Conservation (phyloP, 1,284 basidiomycete genomes). For the Trichosporon ovoides region DNA sequence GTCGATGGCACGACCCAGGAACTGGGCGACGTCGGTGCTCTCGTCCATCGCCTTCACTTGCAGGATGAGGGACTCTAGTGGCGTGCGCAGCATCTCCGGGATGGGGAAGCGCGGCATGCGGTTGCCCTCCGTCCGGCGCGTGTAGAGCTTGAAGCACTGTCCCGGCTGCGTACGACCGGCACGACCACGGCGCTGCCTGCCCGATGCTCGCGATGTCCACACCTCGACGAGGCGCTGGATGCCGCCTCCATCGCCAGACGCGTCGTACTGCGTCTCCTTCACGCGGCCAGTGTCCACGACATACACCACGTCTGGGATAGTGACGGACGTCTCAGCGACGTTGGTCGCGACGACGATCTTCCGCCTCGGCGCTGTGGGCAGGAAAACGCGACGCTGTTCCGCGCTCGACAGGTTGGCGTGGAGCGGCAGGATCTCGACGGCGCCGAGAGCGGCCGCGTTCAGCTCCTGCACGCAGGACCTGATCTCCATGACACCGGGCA, state of each 20-base stretch:
- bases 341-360: constrained; percentile 89
- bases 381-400: constrained; percentile 81
- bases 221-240: constrained; percentile 72
- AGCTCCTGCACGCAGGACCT: constrained; percentile 71
- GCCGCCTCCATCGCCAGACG: constrained; percentile 65
- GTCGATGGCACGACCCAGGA: constrained; percentile 65
- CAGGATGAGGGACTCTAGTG: constrained; percentile 75
- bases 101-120: constrained; percentile 68
- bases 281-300: constrained; percentile 82
- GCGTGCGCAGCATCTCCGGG: constrained; percentile 86
- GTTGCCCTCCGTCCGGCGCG: constrained; percentile 62
- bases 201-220: constrained; percentile 66
- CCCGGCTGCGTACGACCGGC: constrained; percentile 84
- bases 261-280: constrained; percentile 81
- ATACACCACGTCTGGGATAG: constrained; percentile 82
- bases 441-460: constrained; percentile 47
- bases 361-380: constrained; percentile 62
- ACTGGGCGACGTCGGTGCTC: constrained; percentile 70
- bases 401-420: constrained; percentile 83
- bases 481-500: constrained; percentile 83
- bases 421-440: constrained; percentile 69
- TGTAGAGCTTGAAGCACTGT: constrained; percentile 75
- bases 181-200: constrained; percentile 77
- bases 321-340: constrained; percentile 82
- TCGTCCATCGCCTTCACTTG: constrained; percentile 77